Percentiles rank a stretch among this genome's conserved stretches.
Evolutionary conservation across 768 basidiomycete species (phyloP).

Genomic region (Suillus clintonianus): DNA sequence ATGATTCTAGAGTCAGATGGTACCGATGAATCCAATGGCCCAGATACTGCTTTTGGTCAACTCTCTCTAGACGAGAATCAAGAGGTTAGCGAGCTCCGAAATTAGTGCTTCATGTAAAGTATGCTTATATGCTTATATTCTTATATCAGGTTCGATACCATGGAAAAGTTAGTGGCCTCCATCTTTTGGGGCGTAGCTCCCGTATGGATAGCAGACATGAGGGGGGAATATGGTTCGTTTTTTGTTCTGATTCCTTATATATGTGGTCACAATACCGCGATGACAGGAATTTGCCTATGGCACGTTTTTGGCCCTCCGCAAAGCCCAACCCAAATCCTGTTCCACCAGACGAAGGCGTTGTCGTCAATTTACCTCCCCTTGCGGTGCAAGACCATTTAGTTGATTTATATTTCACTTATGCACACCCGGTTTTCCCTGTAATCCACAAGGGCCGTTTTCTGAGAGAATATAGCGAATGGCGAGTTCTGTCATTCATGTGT

Average conservation of each 20-base stretch:
- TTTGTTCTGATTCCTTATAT: slow-evolving; percentile 12
- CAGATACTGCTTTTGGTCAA: slow-evolving; percentile 63
- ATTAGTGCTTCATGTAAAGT: not conserved
- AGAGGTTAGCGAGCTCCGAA: slow-evolving; percentile 50
- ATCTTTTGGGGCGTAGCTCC: slow-evolving; percentile 66
- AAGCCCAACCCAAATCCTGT: slow-evolving; percentile 39
- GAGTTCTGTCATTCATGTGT: slow-evolving; percentile 13
- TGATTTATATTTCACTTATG: slow-evolving; percentile 77
- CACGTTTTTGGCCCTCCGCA: slow-evolving; percentile 70
- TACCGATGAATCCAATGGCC: slow-evolving; percentile 41
- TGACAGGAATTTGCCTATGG: slow-evolving; percentile 70
- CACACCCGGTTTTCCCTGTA: slow-evolving; percentile 83
- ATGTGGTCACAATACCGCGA: slow-evolving; percentile 14
- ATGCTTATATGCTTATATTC: slow-evolving; percentile 2
- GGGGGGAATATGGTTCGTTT: slow-evolving; percentile 64
- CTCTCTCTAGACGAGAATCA: slow-evolving; percentile 76
- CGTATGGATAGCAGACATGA: slow-evolving; percentile 69
- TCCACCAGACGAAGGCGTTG: slow-evolving; percentile 44
- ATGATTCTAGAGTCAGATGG: slow-evolving; percentile 36
- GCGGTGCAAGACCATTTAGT: slow-evolving; percentile 69
- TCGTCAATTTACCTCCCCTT: slow-evolving; percentile 58
- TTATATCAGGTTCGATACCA: slow-evolving; percentile 77
- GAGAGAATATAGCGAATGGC: slow-evolving; percentile 61
- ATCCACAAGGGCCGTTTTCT: slow-evolving; percentile 74
- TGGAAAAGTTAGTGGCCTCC: slow-evolving; percentile 73